Evolutionary conservation across 495 filamentous ascomycete genomes (phyloP).

Genomic region (Penicillium turbatum): DNA sequence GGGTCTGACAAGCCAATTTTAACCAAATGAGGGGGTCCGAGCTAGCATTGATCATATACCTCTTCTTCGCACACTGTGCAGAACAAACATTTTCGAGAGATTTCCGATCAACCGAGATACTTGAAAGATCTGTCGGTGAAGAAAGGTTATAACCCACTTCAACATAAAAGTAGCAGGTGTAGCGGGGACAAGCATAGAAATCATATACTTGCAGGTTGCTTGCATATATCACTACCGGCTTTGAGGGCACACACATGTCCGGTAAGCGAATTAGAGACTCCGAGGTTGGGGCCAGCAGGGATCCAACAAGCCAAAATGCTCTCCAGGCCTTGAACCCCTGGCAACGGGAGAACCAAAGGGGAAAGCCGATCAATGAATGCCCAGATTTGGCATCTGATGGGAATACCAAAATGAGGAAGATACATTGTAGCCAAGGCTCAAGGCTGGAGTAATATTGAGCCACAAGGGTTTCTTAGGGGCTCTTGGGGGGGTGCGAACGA

Average conservation of each 20-base stretch:
- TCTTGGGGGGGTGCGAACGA: neutral
- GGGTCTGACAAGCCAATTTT: neutral
- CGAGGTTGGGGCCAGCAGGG: neutral
- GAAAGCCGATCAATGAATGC: slow-evolving; percentile 14
- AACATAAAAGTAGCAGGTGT: neutral
- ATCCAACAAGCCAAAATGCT: neutral
- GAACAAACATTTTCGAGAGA: no score
- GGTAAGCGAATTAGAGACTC: neutral
- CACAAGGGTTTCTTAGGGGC: slow-evolving; percentile 1
- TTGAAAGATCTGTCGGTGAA: neutral
- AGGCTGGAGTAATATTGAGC: neutral
- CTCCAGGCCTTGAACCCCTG: neutral
- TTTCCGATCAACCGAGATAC: neutral
- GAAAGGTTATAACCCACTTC: neutral
- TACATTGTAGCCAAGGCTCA: neutral
- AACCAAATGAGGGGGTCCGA: neutral
- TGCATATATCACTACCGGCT: neutral
- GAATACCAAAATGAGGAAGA: slow-evolving; percentile 12
- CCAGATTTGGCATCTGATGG: slow-evolving; percentile 13
- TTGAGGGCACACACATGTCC: neutral
- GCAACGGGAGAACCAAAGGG: slow-evolving; percentile 23
- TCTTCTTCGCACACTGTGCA: neutral
- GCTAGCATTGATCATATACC: neutral
- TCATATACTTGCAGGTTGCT: neutral
- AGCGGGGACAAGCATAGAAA: neutral